Evolutionary conservation across 148 eudicot genomes (phyloP).

Genomic region (Nyssa sinensis): DNA sequence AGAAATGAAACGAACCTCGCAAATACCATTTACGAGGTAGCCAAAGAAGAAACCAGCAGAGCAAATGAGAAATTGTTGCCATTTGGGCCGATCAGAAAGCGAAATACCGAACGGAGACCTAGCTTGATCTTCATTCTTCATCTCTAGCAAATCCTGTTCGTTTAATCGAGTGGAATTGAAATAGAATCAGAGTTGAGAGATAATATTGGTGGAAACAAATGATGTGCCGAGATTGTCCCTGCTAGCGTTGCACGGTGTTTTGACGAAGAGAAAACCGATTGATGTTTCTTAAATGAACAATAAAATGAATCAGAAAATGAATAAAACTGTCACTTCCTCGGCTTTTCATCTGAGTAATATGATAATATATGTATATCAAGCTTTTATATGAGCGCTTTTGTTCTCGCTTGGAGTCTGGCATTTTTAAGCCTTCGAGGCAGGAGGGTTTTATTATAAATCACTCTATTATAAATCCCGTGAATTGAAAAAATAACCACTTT

Average conservation of each 20-base stretch:
- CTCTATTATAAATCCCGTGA: too few relatives aligned
- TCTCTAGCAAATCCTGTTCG: slow-evolving; percentile 14
- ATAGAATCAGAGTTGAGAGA: neutral
- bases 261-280: neutral
- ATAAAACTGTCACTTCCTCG: neutral
- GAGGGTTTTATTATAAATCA: too few relatives aligned
- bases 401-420: too few relatives aligned
- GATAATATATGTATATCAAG: too few relatives aligned
- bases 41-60: slow-evolving; percentile 93
- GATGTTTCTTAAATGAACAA: neutral
- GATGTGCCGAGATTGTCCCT: neutral
- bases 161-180: too few relatives aligned
- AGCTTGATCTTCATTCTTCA: slow-evolving; percentile 63
- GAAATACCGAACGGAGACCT: slow-evolving; percentile 72
- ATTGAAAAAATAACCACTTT: too few relatives aligned
- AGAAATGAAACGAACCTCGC: slow-evolving; percentile 48
- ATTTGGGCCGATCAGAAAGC: slow-evolving; percentile 55
- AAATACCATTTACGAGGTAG: slow-evolving; percentile 81
- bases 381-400: too few relatives aligned
- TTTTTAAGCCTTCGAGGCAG: too few relatives aligned
- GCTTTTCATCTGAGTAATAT: neutral
- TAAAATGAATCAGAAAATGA: neutral
- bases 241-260: neutral
- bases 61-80: slow-evolving; percentile 77
- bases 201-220: neutral